Evolutionary conservation across 805 yeast genomes (phyloP).

Genomic region (Hemisphaericaspora nanyangensis): DNA sequence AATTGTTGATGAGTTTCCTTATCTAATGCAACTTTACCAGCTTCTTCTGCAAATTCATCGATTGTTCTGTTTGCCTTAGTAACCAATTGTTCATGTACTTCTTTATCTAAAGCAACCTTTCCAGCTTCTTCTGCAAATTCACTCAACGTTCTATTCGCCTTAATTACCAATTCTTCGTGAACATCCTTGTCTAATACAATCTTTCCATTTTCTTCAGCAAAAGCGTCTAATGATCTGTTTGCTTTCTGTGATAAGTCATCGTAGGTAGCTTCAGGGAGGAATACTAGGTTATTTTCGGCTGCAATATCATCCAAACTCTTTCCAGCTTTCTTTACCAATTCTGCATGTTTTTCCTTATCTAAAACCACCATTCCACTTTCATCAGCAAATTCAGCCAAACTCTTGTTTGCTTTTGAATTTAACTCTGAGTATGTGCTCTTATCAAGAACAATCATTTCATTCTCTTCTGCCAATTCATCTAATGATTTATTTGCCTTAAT

Average conservation of each 20-base stretch:
- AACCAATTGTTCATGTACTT: conserved; percentile 13
- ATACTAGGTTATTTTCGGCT: conserved; percentile 9
- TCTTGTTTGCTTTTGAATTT: conserved; percentile 9
- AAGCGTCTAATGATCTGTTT: conserved; percentile 2
- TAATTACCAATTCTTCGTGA: conserved; percentile 2
- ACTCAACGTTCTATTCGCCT: conserved; percentile 1
- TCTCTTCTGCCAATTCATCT: conserved; percentile 21
- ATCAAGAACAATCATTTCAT: conserved; percentile 8
- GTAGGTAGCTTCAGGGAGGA: conserved; percentile 18
- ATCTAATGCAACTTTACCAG: conserved; percentile 7
- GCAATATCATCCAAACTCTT: conserved; percentile 6
- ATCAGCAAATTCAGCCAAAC: conserved; percentile 13
- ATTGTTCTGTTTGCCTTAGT: conserved; percentile 3
- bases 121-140: not conserved
- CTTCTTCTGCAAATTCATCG: conserved; percentile 8
- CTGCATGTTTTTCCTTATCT: conserved; percentile 2
- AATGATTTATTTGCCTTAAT: conserved; percentile 19
- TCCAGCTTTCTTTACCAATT: conserved; percentile 4
- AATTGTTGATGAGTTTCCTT: conserved; percentile 10
- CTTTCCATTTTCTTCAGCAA: conserved; percentile 5
- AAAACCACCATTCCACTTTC: conserved; percentile 7
- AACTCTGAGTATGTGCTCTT: conserved; percentile 2
- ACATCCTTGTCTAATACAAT: conserved; percentile 2
- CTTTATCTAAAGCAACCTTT: not conserved
- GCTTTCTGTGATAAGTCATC: conserved; percentile 3